phyloP scores from a whole-genome alignment of 371 early-diverging fungal species.

The Lichtheimia ramosa region DNA sequence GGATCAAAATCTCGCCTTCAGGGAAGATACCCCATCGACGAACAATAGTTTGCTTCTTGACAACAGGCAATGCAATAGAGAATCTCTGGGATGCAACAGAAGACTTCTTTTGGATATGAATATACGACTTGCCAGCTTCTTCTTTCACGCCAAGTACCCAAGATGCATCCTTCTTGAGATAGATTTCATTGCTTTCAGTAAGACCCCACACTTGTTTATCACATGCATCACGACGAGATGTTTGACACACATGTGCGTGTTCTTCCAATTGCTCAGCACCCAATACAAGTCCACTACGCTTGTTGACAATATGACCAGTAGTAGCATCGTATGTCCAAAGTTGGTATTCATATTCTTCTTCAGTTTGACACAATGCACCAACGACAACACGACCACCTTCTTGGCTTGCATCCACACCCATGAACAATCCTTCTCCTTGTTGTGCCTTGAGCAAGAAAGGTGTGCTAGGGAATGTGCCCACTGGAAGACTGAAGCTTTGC shows the following conservation, averaged over 20 bases:
- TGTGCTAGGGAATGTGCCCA: constrained; percentile 33
- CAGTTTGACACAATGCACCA: constrained; percentile 30
- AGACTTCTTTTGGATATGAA: constrained; percentile 35
- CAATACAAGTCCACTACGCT: constrained; percentile 46
- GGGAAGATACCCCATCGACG: constrained; percentile 47
- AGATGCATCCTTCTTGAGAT: constrained; percentile 34
- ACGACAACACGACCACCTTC: constrained; percentile 28
- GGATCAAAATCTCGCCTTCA: constrained; percentile 33
- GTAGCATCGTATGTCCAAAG: constrained; percentile 48
- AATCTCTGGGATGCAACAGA: constrained; percentile 32
- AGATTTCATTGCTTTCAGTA: constrained; percentile 36
- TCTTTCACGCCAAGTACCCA: constrained; percentile 55
- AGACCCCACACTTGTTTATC: constrained; percentile 29
- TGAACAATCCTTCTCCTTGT: constrained; percentile 20
- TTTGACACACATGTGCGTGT: constrained; percentile 42
- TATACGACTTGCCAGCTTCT: constrained; percentile 40
- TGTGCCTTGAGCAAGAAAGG: constrained; percentile 39
- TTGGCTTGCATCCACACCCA: constrained; percentile 30
- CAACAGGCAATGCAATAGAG: constrained; percentile 39
- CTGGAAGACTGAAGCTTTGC: background rate
- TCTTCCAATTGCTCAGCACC: constrained; percentile 42
- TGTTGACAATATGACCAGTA: constrained; percentile 40
- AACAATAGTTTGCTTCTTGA: constrained; percentile 23
- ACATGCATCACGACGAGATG: constrained; percentile 21
- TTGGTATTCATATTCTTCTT: constrained; percentile 32